These are phyloP conservation scores for Ottelia alismoides DNA, from an alignment of 106 monocot species.

Conservation along the genomic window DNA sequence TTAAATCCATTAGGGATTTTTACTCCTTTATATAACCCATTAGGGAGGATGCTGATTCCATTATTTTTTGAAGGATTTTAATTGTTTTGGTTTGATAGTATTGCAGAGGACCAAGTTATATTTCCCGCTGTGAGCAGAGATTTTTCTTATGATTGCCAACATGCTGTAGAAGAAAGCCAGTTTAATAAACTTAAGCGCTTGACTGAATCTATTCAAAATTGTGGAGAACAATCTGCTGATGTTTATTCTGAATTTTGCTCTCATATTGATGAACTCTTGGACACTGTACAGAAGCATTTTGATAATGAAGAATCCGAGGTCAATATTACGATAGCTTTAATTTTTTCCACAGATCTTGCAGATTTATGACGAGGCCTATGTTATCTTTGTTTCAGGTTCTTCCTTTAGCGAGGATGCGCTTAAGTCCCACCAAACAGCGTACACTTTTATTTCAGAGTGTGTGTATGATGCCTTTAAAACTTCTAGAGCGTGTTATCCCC, in stretches of 20 bases:
- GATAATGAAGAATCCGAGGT: constrained; percentile 74
- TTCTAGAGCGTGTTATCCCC: constrained; percentile 87
- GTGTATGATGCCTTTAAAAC: constrained; percentile 87
- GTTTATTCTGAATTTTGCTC: constrained; percentile 70
- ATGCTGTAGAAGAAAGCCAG: constrained; percentile 84
- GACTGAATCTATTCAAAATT: constrained; percentile 77
- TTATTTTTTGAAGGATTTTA: too few species aligned
- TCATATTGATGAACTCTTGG: constrained; percentile 91
- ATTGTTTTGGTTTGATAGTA: too few species aligned
- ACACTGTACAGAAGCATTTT: constrained; percentile 84
- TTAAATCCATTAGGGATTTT: too few species aligned
- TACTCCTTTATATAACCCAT: too few species aligned
- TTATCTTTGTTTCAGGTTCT: constrained; percentile 56
- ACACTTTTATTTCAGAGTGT: constrained; percentile 71
- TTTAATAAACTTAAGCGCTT: constrained; percentile 74
- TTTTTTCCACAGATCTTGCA: too few species aligned
- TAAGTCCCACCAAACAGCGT: constrained; percentile 61
- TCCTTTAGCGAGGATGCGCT: constrained; percentile 81
- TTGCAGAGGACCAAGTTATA: constrained; percentile 97
- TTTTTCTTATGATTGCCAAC: constrained; percentile 70
- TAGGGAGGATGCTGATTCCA: too few species aligned
- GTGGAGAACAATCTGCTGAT: constrained; percentile 59
- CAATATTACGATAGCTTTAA: too few species aligned
- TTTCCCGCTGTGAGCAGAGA: constrained; percentile 90
- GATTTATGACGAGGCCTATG: too few species aligned